A percentile compares a stretch with the other conserved stretches of the same genome.
phyloP scores from a whole-genome alignment of 2,329 filamentous ascomycete genomes.

The Aspergillus sp. region DNA sequence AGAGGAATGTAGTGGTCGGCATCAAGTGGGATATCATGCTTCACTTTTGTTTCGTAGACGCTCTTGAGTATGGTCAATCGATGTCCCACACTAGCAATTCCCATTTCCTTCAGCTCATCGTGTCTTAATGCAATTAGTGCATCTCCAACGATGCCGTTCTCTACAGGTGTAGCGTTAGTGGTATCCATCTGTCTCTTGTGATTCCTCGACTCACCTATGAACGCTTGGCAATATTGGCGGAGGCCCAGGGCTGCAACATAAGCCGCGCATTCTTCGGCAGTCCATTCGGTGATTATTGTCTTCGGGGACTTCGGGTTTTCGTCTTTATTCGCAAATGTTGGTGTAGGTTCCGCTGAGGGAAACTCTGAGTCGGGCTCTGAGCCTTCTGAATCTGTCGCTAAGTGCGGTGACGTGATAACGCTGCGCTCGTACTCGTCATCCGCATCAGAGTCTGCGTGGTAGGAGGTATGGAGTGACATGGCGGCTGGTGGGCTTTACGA shows the following conservation, averaged over 20 bases:
- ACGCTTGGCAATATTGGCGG: slow-evolving; percentile 76
- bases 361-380: slow-evolving; percentile 59
- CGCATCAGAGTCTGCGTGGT: slow-evolving; percentile 64
- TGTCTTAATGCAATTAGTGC: slow-evolving; percentile 85
- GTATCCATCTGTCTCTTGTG: not conserved
- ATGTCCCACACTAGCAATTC: slow-evolving; percentile 88
- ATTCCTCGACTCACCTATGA: slow-evolving; percentile 67
- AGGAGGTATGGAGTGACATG: slow-evolving; percentile 49
- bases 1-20: slow-evolving; percentile 90
- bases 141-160: slow-evolving; percentile 93
- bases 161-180: slow-evolving; percentile 47
- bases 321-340: slow-evolving; percentile 55
- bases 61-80: slow-evolving; percentile 91
- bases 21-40: slow-evolving; percentile 87
- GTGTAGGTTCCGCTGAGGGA: slow-evolving; percentile 61
- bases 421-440: slow-evolving; percentile 67
- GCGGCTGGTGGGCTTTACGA: slow-evolving; percentile 15
- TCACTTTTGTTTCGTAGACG: slow-evolving; percentile 94
- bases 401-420: slow-evolving; percentile 56
- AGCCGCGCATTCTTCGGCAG: slow-evolving; percentile 83
- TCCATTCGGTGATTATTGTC: slow-evolving; percentile 61
- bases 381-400: slow-evolving; percentile 57
- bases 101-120: slow-evolving; percentile 93
- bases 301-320: slow-evolving; percentile 56
- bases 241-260: slow-evolving; percentile 80